Conservation (phyloP, 257 asterid species). For the Buddleja alternifolia region DNA sequence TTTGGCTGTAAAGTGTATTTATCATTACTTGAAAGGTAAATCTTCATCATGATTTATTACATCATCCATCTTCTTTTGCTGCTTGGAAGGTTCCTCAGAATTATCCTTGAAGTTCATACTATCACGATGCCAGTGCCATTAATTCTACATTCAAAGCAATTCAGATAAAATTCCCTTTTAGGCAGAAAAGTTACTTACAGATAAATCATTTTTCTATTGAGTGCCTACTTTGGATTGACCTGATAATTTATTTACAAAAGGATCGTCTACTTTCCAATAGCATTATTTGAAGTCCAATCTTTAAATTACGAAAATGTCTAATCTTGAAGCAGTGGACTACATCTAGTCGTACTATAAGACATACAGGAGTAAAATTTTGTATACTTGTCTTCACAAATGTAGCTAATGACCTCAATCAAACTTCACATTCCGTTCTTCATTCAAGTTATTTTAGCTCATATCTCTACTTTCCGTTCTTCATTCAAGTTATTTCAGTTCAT, state of each 20-base stretch:
- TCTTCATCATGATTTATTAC: neutral
- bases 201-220: neutral
- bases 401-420: no score
- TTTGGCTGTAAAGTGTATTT: neutral
- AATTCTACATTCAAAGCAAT: neutral
- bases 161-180: neutral
- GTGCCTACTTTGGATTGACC: neutral
- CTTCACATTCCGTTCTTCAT: no score
- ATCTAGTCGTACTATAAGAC: no score
- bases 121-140: neutral
- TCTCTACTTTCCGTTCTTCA: no score
- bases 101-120: neutral
- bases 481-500: no score
- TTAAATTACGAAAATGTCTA: constrained; percentile 6
- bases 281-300: constrained; percentile 12
- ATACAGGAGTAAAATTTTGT: no score
- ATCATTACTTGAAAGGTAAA: neutral
- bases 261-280: constrained; percentile 1
- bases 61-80: constrained; percentile 6
- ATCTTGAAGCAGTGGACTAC: constrained; percentile 9
- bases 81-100: neutral
- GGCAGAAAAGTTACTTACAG: neutral
- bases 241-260: constrained; percentile 1
- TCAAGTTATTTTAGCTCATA: no score
- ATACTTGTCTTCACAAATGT: neutral